These are phyloP conservation scores for Didymella lethalis DNA, from an alignment of 2,329 filamentous ascomycete genomes.

Conservation along the genomic window DNA sequence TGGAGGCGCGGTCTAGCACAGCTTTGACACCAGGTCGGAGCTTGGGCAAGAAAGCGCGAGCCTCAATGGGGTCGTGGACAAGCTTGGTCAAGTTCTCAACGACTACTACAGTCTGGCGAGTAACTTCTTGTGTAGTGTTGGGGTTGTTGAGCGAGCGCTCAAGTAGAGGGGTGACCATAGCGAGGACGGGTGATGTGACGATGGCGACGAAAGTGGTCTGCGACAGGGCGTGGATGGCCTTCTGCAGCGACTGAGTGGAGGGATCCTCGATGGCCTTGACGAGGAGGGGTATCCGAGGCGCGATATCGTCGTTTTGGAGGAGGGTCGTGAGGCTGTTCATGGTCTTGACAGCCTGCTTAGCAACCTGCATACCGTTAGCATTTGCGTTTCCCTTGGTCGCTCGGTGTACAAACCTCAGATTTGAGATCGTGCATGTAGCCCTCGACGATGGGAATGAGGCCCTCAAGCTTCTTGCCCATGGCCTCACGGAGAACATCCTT, in stretches of 20 bases:
- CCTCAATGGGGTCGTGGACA: slow-evolving; percentile 94
- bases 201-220: slow-evolving; percentile 98
- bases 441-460: slow-evolving; percentile 90
- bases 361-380: slow-evolving; percentile 52
- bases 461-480: slow-evolving; percentile 87
- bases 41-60: slow-evolving; percentile 92
- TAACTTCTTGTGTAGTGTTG: slow-evolving; percentile 88
- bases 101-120: slow-evolving; percentile 94
- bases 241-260: slow-evolving; percentile 85
- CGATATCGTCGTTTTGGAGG: slow-evolving; percentile 95
- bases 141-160: slow-evolving; percentile 94
- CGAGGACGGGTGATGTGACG: slow-evolving; percentile 93
- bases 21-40: slow-evolving; percentile 91
- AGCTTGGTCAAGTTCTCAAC: slow-evolving; percentile 98
- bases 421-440: slow-evolving; percentile 97
- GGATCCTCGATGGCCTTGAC: slow-evolving; percentile 96
- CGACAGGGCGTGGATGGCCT: slow-evolving; percentile 94
- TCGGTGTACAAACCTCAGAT: slow-evolving; percentile 61
- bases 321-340: slow-evolving; percentile 92
- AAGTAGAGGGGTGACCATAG: slow-evolving; percentile 90
- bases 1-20: slow-evolving; percentile 85
- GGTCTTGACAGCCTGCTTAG: slow-evolving; percentile 87
- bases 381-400: not conserved
- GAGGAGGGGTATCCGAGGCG: slow-evolving; percentile 87
- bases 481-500: slow-evolving; percentile 90